Conservation (phyloP, 805 yeast species). For the Suhomyces sp. region DNA sequence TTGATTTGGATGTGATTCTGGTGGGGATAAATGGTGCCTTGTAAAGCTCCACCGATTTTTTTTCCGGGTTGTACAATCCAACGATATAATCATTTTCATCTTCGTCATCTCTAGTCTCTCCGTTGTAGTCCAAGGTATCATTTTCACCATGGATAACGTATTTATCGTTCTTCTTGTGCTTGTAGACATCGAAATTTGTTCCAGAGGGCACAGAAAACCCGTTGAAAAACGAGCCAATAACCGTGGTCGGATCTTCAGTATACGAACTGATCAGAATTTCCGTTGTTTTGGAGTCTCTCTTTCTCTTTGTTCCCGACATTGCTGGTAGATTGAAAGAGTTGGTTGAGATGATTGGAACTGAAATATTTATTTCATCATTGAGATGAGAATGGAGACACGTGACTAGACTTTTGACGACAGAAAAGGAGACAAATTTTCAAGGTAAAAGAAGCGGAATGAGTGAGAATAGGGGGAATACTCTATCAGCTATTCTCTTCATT, state of each 20-base stretch:
- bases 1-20: constrained; percentile 60
- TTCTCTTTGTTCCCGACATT: constrained; percentile 20
- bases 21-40: constrained; percentile 63
- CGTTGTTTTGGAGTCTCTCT: constrained; percentile 27
- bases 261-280: constrained; percentile 39
- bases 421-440: too few relatives aligned
- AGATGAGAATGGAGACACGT: constrained; percentile 1
- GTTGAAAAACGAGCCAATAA: constrained; percentile 74
- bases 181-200: constrained; percentile 62
- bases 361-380: constrained; percentile 7
- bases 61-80: constrained; percentile 74
- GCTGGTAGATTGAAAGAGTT: constrained; percentile 8
- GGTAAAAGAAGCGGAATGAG: too few relatives aligned
- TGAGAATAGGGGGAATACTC: too few relatives aligned
- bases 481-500: too few relatives aligned
- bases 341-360: constrained; percentile 1
- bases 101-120: constrained; percentile 36
- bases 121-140: constrained; percentile 70
- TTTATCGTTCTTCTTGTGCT: constrained; percentile 43
- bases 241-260: constrained; percentile 48
- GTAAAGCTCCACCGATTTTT: constrained; percentile 61
- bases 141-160: constrained; percentile 76
- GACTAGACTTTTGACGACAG: background rate
- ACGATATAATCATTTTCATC: constrained; percentile 58
- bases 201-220: constrained; percentile 64